Evolutionary conservation across 2,329 filamentous ascomycete species (phyloP).

Genomic region (Fusarium miscanthi): DNA sequence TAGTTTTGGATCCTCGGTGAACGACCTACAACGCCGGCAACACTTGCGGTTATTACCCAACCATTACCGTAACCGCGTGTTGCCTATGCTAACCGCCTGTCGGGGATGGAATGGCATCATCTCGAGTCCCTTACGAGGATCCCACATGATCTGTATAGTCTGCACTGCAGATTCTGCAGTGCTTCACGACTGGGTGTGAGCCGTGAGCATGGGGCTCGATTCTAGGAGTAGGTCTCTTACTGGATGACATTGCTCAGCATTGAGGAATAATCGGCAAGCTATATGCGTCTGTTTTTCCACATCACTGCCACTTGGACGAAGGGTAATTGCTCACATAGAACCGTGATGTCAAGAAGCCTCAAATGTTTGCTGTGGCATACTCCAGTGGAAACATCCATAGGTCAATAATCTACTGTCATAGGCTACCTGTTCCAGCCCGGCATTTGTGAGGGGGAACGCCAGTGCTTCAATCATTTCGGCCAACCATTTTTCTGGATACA

Average conservation of each 20-base stretch:
- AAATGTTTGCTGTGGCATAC: background rate
- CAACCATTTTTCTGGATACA: conserved; percentile 4
- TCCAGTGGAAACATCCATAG: background rate
- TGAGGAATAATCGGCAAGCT: background rate
- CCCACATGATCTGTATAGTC: conserved; percentile 41
- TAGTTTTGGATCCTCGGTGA: conserved; percentile 6
- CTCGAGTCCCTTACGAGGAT: conserved; percentile 29
- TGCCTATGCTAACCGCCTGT: conserved; percentile 43
- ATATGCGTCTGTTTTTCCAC: background rate
- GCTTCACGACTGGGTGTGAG: conserved; percentile 24
- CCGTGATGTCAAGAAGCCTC: background rate
- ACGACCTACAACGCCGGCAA: conserved; percentile 20
- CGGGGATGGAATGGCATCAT: conserved; percentile 16
- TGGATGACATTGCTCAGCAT: background rate
- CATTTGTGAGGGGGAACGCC: conserved; percentile 19
- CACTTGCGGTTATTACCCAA: conserved; percentile 33
- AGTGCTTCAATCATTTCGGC: conserved; percentile 9
- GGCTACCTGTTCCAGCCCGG: background rate
- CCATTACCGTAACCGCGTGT: conserved; percentile 38
- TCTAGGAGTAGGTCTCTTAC: background rate
- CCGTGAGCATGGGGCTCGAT: conserved; percentile 12
- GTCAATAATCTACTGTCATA: background rate
- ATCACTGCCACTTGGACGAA: background rate
- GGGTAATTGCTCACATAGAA: background rate
- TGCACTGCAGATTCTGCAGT: conserved; percentile 22